Conservation (phyloP, 2,329 filamentous ascomycete genomes). For the Passalora sequoiae region DNA sequence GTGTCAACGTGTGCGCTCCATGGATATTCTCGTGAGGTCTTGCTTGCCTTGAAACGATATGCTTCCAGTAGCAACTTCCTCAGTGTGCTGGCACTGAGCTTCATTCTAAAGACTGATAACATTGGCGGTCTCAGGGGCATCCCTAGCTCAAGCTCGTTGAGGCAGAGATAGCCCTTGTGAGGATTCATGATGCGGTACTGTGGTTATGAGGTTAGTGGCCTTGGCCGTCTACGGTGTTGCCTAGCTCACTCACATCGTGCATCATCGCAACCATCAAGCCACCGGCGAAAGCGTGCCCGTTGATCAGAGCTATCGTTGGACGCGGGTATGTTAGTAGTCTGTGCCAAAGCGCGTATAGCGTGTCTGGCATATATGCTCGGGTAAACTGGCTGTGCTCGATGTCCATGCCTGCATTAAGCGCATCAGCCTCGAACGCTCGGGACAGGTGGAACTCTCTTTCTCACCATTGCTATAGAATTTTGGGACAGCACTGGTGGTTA, state of each 20-base stretch:
- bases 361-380: conserved; percentile 54
- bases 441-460: too few species aligned
- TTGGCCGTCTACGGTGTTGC: too few species aligned
- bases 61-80: conserved; percentile 68
- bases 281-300: conserved; percentile 75
- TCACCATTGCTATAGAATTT: conserved; percentile 86
- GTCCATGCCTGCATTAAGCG: too few species aligned
- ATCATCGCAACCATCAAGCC: conserved; percentile 78
- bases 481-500: conserved; percentile 67
- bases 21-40: too few species aligned
- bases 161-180: conserved; percentile 64
- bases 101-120: conserved; percentile 68
- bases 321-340: conserved; percentile 68
- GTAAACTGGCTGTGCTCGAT: conserved; percentile 59
- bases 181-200: conserved; percentile 70
- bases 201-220: too few species aligned
- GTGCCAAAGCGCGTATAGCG: conserved; percentile 61
- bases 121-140: conserved; percentile 70
- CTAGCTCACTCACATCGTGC: conserved; percentile 59
- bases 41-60: conserved; percentile 53
- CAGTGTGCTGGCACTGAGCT: conserved; percentile 53
- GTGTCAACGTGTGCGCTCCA: neutral
- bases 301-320: conserved; percentile 74
- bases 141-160: conserved; percentile 78
- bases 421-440: too few species aligned